Evolutionary conservation across 1,284 basidiomycete genomes (phyloP), one percentile per base, ranked within the genome.

Genomic region (Cryptococcus neoformans): DNA sequence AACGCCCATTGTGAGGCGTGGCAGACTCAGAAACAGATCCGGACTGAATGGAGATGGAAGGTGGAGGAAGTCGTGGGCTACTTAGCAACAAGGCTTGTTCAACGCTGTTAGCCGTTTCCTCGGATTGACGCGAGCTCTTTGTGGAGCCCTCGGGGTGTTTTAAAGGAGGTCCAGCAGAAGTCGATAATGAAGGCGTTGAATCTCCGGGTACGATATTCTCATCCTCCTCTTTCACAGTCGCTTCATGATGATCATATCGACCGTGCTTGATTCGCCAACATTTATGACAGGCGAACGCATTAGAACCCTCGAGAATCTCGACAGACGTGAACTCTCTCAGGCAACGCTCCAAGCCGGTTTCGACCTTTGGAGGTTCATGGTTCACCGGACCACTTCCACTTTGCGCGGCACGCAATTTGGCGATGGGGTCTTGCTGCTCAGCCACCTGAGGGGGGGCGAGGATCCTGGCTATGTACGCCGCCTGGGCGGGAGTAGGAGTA

Each of bases 271-370:
- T 64, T 78, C 92, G 90, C 93, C 93, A 97, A 78, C 93, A 97
- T 56, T 88, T 83, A 65, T 89, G 83, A 74, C 93, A 97, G 0
- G 92, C 90, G 60, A 96, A 94, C 78, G 87, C 88, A 68, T 97
- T 96, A 64, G 95, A 92, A 0, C 91, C 92, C 63, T 96, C 90
- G 36, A 97, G 79, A 6, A 92, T 84, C 70, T 97, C 93, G 17
- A 95, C 92, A 3, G 87, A 81, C 0, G 92, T 96, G 74, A 97
- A 97, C 75, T 88, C 83, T 59, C 86, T 82, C 58, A 97, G 76
- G 60, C 89, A 90, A 56, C 80, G 78, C 49, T 81, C 74, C 11
- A 84, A 63, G 17, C 80, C 81, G 75, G 75, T 54, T 45, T 65
- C 53, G 37, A 36, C 36, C 52, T 58, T 39, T 28, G 41, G 17